phyloP scores from a whole-genome alignment of 805 yeast genomes.

The Cyberlindnera suaveolens region DNA sequence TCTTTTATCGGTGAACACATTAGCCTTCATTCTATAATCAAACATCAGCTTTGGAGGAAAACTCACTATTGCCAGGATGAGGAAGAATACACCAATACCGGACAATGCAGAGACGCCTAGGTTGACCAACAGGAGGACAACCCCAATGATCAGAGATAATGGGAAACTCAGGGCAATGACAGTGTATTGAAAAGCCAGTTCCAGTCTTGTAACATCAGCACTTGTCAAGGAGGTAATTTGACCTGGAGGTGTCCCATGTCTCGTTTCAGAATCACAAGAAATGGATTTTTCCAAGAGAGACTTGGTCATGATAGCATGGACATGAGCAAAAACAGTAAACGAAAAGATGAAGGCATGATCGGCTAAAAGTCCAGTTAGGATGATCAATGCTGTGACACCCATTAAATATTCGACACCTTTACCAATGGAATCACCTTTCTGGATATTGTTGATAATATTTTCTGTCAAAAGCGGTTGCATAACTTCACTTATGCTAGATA shows the following conservation, averaged over 20 bases:
- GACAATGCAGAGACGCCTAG: slow-evolving; percentile 67
- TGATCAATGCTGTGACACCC: slow-evolving; percentile 43
- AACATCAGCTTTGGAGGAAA: slow-evolving; percentile 41
- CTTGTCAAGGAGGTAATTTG: no score
- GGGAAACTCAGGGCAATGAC: slow-evolving; percentile 54
- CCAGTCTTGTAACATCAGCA: slow-evolving; percentile 62
- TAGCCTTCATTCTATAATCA: slow-evolving; percentile 46
- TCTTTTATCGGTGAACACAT: slow-evolving; percentile 56
- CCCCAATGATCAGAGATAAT: slow-evolving; percentile 52
- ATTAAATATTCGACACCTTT: slow-evolving; percentile 59
- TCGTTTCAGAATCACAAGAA: no score
- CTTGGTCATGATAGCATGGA: slow-evolving; percentile 35
- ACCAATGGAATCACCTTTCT: slow-evolving; percentile 26
- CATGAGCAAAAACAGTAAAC: slow-evolving; percentile 57
- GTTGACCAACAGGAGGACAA: slow-evolving; percentile 56
- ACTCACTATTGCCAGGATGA: slow-evolving; percentile 42
- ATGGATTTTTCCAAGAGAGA: no score
- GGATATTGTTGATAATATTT: no score
- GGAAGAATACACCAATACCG: slow-evolving; percentile 51
- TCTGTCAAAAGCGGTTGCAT: no score
- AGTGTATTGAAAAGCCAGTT: slow-evolving; percentile 57
- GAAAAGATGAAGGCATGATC: slow-evolving; percentile 47
- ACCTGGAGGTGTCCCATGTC: no score
- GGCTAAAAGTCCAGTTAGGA: slow-evolving; percentile 32
- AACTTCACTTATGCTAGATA: no score